phyloP scores from a whole-genome alignment of 768 basidiomycete species.

The Agaricus subrufescens region DNA sequence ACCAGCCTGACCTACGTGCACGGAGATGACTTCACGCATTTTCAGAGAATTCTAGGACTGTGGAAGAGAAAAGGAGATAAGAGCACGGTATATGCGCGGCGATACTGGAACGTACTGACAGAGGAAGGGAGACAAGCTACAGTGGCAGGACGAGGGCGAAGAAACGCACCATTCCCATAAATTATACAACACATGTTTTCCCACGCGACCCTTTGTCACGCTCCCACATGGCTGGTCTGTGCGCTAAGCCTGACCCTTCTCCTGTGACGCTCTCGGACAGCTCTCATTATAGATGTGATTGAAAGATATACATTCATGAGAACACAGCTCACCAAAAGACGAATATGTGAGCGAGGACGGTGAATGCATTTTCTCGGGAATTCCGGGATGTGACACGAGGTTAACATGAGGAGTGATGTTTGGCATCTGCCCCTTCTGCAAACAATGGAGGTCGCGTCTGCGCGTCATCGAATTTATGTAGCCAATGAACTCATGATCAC shows the following conservation, averaged over 20 bases:
- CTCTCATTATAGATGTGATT: too few relatives aligned
- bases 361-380: too few relatives aligned
- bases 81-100: slow-evolving; percentile 11
- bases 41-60: slow-evolving; percentile 19
- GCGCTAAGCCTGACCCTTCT: slow-evolving; percentile 19
- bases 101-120: slow-evolving; percentile 28
- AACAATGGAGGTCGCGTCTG: neutral
- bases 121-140: slow-evolving; percentile 24
- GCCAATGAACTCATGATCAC: slow-evolving; percentile 68
- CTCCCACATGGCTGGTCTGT: slow-evolving; percentile 33
- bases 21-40: slow-evolving; percentile 97
- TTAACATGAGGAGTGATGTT: neutral
- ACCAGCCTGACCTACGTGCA: slow-evolving; percentile 99
- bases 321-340: too few relatives aligned
- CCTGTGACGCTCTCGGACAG: neutral
- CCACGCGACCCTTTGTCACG: slow-evolving; percentile 31
- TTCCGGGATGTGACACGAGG: too few relatives aligned
- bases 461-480: slow-evolving; percentile 10
- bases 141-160: slow-evolving; percentile 39
- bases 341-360: too few relatives aligned
- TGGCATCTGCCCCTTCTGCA: neutral
- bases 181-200: slow-evolving; percentile 36
- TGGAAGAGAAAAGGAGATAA: slow-evolving; percentile 15
- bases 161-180: slow-evolving; percentile 37
- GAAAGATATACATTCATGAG: too few relatives aligned